Evolutionary conservation across 2,329 filamentous ascomycete species (phyloP).

Genomic region (Hymenoscyphus repandus): DNA sequence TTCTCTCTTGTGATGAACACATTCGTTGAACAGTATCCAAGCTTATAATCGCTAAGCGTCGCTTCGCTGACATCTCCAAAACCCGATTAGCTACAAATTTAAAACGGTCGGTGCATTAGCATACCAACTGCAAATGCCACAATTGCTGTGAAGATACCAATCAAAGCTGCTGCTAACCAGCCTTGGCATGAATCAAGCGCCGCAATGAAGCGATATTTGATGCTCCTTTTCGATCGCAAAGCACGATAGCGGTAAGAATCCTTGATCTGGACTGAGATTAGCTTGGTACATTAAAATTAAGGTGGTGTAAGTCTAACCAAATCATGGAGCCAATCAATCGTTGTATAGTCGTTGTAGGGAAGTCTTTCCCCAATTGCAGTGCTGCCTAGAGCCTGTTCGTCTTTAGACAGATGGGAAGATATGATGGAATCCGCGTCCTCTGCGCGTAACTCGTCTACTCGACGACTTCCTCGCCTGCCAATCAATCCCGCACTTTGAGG

Average conservation of each 20-base stretch:
- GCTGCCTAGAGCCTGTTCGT: slow-evolving; percentile 41
- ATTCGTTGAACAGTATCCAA: slow-evolving; percentile 47
- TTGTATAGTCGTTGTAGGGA: slow-evolving; percentile 57
- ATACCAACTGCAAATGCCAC: slow-evolving; percentile 47
- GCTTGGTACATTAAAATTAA: background rate
- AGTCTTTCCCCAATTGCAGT: slow-evolving; percentile 48
- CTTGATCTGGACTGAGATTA: slow-evolving; percentile 39
- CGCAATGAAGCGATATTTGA: slow-evolving; percentile 36
- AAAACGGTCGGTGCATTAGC: background rate
- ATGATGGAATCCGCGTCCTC: slow-evolving; percentile 19
- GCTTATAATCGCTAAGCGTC: slow-evolving; percentile 51
- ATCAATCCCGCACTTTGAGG: slow-evolving; percentile 8
- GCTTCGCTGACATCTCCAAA: slow-evolving; percentile 43
- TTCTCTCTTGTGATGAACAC: slow-evolving; percentile 41
- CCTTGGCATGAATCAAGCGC: slow-evolving; percentile 47
- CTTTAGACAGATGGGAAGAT: slow-evolving; percentile 37
- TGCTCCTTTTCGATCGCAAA: slow-evolving; percentile 38
- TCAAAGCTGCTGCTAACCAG: slow-evolving; percentile 50
- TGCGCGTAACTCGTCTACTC: background rate
- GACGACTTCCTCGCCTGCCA: slow-evolving; percentile 5
- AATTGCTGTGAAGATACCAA: slow-evolving; percentile 48
- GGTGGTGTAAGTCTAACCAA: slow-evolving; percentile 33
- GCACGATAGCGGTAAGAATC: slow-evolving; percentile 48
- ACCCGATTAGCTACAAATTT: background rate
- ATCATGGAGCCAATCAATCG: slow-evolving; percentile 58